These are phyloP conservation scores for Skeletonema menzelii DNA, from an alignment of 108 stramenopile species.

Conservation along the genomic window DNA sequence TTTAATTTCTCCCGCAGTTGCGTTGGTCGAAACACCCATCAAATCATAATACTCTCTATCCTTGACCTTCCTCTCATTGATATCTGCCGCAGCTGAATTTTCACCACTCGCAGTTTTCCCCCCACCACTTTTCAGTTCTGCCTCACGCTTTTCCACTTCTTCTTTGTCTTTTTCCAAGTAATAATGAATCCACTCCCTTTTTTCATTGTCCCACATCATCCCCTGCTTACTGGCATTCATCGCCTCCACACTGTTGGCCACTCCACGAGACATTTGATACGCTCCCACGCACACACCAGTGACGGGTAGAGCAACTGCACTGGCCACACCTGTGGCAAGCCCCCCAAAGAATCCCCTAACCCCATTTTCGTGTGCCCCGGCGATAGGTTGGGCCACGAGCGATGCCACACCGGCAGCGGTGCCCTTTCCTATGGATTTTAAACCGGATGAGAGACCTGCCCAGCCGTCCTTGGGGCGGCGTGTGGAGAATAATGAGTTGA, in stretches of 20 bases:
- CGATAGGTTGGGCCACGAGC: slow-evolving; percentile 82
- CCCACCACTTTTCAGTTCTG: slow-evolving; percentile 27
- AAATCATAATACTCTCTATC: slow-evolving; percentile 86
- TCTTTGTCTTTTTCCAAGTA: slow-evolving; percentile 66
- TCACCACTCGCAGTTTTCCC: slow-evolving; percentile 29
- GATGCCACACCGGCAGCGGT: slow-evolving; percentile 78
- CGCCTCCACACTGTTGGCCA: slow-evolving; percentile 79
- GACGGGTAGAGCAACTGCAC: slow-evolving; percentile 80
- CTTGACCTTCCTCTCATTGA: slow-evolving; percentile 66
- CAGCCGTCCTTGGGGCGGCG: slow-evolving; percentile 85
- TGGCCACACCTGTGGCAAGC: slow-evolving; percentile 77
- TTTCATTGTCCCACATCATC: slow-evolving; percentile 85
- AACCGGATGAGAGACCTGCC: slow-evolving; percentile 78
- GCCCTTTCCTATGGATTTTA: slow-evolving; percentile 79
- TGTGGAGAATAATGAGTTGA: slow-evolving; percentile 77
- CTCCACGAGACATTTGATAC: slow-evolving; percentile 76
- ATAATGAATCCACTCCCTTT: slow-evolving; percentile 79
- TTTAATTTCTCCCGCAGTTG: slow-evolving; percentile 82
- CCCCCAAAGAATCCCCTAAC: slow-evolving; percentile 79
- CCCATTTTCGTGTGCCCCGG: slow-evolving; percentile 82
- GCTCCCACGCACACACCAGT: slow-evolving; percentile 87
- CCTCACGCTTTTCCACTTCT: slow-evolving; percentile 55
- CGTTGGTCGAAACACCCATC: slow-evolving; percentile 80
- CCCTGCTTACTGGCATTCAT: slow-evolving; percentile 61
- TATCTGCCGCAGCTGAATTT: slow-evolving; percentile 5